Evolutionary conservation across 2,329 filamentous ascomycete species (phyloP), one percentile per base, ranked within the genome.

Genomic region (Colletotrichum paranaense): DNA sequence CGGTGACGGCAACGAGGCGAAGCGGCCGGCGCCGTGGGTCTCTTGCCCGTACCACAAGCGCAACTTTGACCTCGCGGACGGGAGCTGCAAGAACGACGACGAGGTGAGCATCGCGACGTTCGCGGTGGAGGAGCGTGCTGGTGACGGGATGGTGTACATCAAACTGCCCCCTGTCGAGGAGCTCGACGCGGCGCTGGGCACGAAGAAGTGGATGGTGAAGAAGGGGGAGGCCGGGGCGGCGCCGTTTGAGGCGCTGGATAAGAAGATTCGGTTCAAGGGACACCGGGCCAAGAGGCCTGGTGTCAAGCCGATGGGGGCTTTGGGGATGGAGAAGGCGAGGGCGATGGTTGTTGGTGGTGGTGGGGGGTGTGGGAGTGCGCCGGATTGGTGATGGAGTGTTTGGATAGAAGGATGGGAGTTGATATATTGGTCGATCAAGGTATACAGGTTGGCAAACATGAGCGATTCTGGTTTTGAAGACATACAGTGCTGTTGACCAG

Each of bases 11-110:
- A 26, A 26, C 1, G 26, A 49, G 7, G 8, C 16, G n/a, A 49
- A 72, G 30, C 74, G 69, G 12, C 74, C 71, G 55, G 74, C 79
- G 73, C 91, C 95, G n/a, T 97, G 93, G 92, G 90, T 98, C 22
- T 94, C 92, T 1, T 98, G 95, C 79, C 95, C 95, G 0, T 91
- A 93, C 82, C 95, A 97, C 86, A 98, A 98, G 86, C 91, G 94
- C 76, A 97, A 97, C 84, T 98, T 93, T 81, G 91, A 94, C 79
- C 90, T 97, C 56, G 88, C 87, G 52, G 88, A 90, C 0, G 94
- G 95, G 1, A 87, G 89, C 22, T 97, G 95, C 83, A 90, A 88
- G 65, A 96, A 92, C 79, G 95, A 97, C 81, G 87, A 89, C 42
- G 87, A 87, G 24, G 87, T 97, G 75, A 95, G 92, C 76, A 95